Evolutionary conservation across 805 yeast species (phyloP), one percentile per base, ranked within the genome.

Genomic region (Kodamaea neixiangensis): DNA sequence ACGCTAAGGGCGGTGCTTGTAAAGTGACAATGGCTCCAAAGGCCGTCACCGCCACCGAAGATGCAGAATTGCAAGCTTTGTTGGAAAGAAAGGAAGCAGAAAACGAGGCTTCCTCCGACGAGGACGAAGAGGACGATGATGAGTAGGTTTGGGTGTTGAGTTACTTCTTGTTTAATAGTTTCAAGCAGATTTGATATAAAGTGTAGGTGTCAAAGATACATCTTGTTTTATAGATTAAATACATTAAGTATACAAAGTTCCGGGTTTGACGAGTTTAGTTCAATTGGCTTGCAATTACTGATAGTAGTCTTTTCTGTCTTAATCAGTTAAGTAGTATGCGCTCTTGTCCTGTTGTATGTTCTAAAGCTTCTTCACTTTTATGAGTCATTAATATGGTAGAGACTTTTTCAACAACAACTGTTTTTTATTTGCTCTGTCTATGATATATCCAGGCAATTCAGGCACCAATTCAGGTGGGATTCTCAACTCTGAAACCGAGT

Each of bases 11-110:
- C 48, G 99, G 99, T 66, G 81, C 83, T 52, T 87, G 96, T 69
- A 89, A 88, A 59, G 87, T 93, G 57, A 91, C 96, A 49, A 93
- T 93, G 97, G 93, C 96, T 62, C 98, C 99, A 66, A 93, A 92
- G 83, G 97, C 98, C 40, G 98, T 94, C 59, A 91, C 97, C 51
- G 98, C 97, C 54, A 89, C 94, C 54, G 99, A 94, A 70, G 99
- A 94, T 71, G 98, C 97, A 54, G 97, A 92, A 75, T 82, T 94
- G 66, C 96, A 91, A 73, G 97, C 96, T 54, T 81, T 94, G 58
- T 85, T 94, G 82, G 97, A 93, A 75, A 82, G 89, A 67, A 89
- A 90, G 68, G 97, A 90, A 76, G 79, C 86, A 66, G 97, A 89
- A 69, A 92, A 88, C 66, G 83, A 85, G 67, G 85, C 86, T 62